Evolutionary conservation across 495 filamentous ascomycete genomes (phyloP).

Genomic region (Sabuloglossum arenarium): DNA sequence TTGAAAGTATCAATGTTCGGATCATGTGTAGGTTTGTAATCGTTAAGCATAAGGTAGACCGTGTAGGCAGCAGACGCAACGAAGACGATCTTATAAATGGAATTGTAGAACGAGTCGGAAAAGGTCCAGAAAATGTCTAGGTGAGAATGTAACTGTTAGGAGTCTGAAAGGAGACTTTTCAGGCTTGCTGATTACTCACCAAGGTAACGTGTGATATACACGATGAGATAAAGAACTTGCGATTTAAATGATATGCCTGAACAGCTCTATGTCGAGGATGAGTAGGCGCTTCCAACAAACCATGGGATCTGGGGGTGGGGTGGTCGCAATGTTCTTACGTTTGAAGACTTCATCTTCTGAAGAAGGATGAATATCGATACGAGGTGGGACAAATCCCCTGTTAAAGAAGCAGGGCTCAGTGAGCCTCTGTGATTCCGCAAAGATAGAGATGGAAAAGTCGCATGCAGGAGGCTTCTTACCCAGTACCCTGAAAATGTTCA

Average conservation of each 20-base stretch:
- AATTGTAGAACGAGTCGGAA: conserved; percentile 63
- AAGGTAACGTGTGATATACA: conserved; percentile 84
- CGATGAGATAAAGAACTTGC: conserved; percentile 78
- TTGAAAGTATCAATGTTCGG: conserved; percentile 93
- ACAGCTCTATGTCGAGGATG: conserved; percentile 46
- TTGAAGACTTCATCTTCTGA: conserved; percentile 84
- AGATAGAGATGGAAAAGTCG: conserved; percentile 5
- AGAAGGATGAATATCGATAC: conserved; percentile 85
- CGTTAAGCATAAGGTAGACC: conserved; percentile 88
- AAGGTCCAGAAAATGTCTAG: conserved; percentile 79
- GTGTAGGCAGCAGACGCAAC: conserved; percentile 75
- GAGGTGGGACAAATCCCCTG: conserved; percentile 88
- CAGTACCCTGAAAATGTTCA: conserved; percentile 80
- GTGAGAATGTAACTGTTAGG: not conserved
- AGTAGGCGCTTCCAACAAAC: not conserved
- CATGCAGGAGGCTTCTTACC: conserved; percentile 29
- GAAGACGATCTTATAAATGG: conserved; percentile 90
- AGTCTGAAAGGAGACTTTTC: not conserved
- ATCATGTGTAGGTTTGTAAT: conserved; percentile 90
- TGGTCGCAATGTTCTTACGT: conserved; percentile 30
- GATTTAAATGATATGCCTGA: conserved; percentile 97
- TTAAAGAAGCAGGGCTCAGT: conserved; percentile 7
- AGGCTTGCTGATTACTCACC: conserved; percentile 24
- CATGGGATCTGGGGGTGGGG: not conserved
- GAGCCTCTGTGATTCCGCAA: not conserved